These are phyloP conservation scores for Quercus engelmannii DNA, from an alignment of 306 rosid species.

Conservation along the genomic window DNA sequence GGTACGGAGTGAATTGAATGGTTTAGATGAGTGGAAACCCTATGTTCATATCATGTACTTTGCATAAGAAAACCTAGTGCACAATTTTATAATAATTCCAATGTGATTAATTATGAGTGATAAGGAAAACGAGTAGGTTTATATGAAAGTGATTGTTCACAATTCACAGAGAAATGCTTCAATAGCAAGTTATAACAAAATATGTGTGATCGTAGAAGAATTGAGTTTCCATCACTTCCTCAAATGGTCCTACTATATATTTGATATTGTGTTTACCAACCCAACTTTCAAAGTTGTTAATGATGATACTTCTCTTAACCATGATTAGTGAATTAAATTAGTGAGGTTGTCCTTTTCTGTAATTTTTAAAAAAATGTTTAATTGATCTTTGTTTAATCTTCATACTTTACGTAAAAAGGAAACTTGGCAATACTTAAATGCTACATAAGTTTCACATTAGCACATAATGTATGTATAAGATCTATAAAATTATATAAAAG, in stretches of 20 bases:
- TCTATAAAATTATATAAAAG: no score
- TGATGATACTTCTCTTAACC: not conserved
- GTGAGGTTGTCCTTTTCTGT: not conserved
- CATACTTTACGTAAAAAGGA: not conserved
- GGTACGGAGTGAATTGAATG: not conserved
- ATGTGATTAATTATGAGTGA: no score
- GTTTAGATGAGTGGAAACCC: constrained; percentile 14
- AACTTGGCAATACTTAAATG: not conserved
- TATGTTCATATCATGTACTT: not conserved
- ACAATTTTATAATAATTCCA: no score
- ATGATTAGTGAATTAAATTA: constrained; percentile 4
- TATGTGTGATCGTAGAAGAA: no score
- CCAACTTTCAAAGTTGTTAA: not conserved
- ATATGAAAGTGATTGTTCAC: no score
- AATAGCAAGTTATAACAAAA: no score
- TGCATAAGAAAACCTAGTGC: not conserved
- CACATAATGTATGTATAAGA: no score
- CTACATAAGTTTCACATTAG: not conserved
- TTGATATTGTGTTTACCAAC: not conserved
- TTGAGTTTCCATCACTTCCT: no score
- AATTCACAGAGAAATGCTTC: no score
- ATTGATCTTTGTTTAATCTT: not conserved
- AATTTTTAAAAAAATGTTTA: not conserved
- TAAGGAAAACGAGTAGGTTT: no score
- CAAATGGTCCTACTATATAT: not conserved